Base-by-base conservation (phyloP, 257 asterid species). In the Coffea canephora region DNA sequence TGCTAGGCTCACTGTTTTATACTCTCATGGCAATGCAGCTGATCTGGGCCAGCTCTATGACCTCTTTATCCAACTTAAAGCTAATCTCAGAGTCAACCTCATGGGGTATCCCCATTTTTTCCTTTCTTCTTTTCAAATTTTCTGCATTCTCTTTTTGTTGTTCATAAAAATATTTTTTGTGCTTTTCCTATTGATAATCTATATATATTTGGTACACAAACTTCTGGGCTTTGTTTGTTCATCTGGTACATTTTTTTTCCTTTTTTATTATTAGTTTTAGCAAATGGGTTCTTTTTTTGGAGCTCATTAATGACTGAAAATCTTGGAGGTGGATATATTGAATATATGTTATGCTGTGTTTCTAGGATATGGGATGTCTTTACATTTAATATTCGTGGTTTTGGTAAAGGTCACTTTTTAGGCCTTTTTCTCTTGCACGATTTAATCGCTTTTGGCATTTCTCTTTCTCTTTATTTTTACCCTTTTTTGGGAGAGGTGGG, bases 21-120 rank as follows among this genome's bases (percentile, higher is more conserved):
- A 95, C 81, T 93, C 97, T 54, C 98, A 95, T 84, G 98, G 98
- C 65, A 95, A 95, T 91, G 98, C 98, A 21, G 97, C 98, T 89
- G 98, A 95, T 93, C 95, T 95, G 83, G 98, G 98, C 75, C 98
- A 95, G 85, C 97, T 95, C 76, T 95, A 91, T 86, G 98, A 95
- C 85, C 94, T 95, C 84, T 95, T 95, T 89, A 87, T 93, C 39
- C 98, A 95, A 88, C 98, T 95, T 85, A 93, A 91, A 85, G 95
- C 97, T 72, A 95, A 95, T 90, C 97, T 95, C 73, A 89, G 97
- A 84, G 97, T 95, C 88, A 95, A 95, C 88, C 94, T 95, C 76
- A 87, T 95, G 83, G 98, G 98, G 98, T 94, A 52, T 80, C 74
- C 46, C n/a, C 75, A 52, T 41, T 78, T 67, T 41, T 78, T 62